Base-by-base conservation (phyloP, 192 early-diverging fungal species). In the Linnemannia zychae region DNA sequence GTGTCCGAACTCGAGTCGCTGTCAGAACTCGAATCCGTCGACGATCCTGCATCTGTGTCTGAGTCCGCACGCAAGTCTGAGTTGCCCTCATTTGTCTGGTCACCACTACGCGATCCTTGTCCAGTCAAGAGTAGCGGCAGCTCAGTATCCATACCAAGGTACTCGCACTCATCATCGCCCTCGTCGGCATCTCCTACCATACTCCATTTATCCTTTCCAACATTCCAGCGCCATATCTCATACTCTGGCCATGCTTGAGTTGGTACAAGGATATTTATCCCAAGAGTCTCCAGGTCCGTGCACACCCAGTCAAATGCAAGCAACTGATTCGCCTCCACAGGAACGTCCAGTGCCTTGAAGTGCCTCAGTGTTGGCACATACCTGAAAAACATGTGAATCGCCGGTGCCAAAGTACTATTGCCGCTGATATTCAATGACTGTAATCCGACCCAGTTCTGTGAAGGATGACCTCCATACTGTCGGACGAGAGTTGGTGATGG, bases 221-320 rank as follows among this genome's bases (percentile, higher is more conserved):
- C 34, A 15, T 74, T 57, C 74, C 74, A 75, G 28, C 16, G 22
- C 74, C 74, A 75, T 0, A 48, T 24, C 18, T 18, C 7, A 17
- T 12, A 31, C 20, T 67, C 28, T 24, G 74, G 40, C 38, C 48
- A 36, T 15, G 31, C 24, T 65, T 77, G 57, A 46, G 46, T 70
- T 0, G 68, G 68, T 1, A 78, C 22, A 13, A 60, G 7, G 22
- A 78, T 31, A 71, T 18, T 57, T 3, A 78, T 71, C 49, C n/a
- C 68, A n/a, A 76, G 47, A 0, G 48, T 36, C 48, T 76, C 75
- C 34, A 76, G 1, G 9, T 37, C 48, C 2, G 46, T 67, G 34
- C 65, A 76, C 22, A 37, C 75, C 75, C 75, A 76, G 20, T 76
- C 75, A 37, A 38, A 76, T 33, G 66, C 67, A 5, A 76, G 48